Percentiles rank a stretch among this genome's conserved stretches.
Conservation (phyloP, 192 early-diverging fungal species). For the Coemansia sp. region DNA sequence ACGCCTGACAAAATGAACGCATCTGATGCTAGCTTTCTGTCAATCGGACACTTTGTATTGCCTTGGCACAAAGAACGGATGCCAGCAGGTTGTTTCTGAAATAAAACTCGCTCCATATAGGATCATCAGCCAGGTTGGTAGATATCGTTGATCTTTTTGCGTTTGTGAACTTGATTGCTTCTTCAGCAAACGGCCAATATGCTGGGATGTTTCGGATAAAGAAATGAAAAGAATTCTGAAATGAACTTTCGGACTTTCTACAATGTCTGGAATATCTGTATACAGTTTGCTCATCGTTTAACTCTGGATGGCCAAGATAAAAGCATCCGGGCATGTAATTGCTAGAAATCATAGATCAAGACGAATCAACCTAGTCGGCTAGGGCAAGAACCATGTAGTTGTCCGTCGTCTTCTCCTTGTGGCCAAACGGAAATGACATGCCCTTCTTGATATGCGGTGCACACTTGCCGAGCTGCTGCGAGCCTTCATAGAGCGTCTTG, state of each 20-base stretch:
- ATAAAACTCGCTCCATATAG: neutral
- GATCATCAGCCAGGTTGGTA: too few relatives aligned
- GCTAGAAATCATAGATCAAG: neutral
- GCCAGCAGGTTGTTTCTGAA: too few relatives aligned
- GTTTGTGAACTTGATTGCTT: too few relatives aligned
- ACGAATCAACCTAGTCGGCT: constrained; percentile 10
- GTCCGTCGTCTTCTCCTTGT: constrained; percentile 46
- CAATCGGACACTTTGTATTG: neutral
- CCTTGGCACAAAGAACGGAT: neutral
- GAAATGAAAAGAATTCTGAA: neutral
- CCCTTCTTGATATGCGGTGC: constrained; percentile 53
- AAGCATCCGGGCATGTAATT: neutral
- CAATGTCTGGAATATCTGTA: too few relatives aligned
- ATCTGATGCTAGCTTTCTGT: neutral
- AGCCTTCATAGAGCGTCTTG: constrained; percentile 50
- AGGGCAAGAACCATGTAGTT: constrained; percentile 54
- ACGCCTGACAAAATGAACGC: neutral
- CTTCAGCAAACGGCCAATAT: neutral
- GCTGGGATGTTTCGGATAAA: neutral
- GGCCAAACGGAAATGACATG: constrained; percentile 52
- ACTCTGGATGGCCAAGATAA: neutral
- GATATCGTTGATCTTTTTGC: too few relatives aligned
- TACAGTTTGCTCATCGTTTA: too few relatives aligned
- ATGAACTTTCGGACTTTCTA: neutral
- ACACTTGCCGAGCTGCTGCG: constrained; percentile 57